A percentile compares a stretch with the other conserved stretches of the same genome.
These are phyloP conservation scores for Biscogniauxia mediterranea DNA, from an alignment of 2,329 filamentous ascomycete genomes.

Conservation along the genomic window DNA sequence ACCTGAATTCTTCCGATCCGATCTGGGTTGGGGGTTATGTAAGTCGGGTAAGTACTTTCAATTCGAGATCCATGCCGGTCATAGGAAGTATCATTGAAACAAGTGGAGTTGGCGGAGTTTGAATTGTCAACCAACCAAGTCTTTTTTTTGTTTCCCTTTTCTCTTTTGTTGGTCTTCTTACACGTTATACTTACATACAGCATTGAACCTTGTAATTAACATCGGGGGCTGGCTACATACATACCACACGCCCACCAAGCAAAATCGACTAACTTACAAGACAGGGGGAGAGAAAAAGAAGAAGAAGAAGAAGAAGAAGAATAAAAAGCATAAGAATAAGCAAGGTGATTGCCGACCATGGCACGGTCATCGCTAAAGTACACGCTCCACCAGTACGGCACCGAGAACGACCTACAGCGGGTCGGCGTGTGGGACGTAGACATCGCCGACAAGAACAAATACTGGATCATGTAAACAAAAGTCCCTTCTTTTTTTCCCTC, in stretches of 20 bases:
- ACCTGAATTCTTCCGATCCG: neutral
- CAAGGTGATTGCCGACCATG: slow-evolving; percentile 17
- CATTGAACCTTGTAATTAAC: neutral
- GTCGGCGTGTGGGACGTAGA: slow-evolving; percentile 44
- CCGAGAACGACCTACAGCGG: slow-evolving; percentile 41
- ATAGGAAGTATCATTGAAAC: neutral
- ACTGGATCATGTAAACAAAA: slow-evolving; percentile 32
- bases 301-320: too few relatives aligned
- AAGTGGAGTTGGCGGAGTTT: neutral
- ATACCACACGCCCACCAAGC: neutral
- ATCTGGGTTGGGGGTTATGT: neutral
- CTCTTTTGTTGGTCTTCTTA: too few relatives aligned
- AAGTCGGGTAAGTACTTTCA: neutral
- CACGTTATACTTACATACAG: neutral
- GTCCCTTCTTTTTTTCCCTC: slow-evolving; percentile 2
- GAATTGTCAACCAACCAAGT: too few relatives aligned
- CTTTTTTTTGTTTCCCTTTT: too few relatives aligned
- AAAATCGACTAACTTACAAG: neutral
- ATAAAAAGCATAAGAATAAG: too few relatives aligned
- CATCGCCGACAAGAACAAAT: slow-evolving; percentile 19
- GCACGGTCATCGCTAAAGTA: slow-evolving; percentile 30
- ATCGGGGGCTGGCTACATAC: too few relatives aligned
- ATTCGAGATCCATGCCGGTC: too few relatives aligned
- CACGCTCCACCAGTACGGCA: slow-evolving; percentile 27
- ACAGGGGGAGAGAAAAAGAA: neutral